Conservation (phyloP, 768 basidiomycete genomes). For the Lanmaoa pseudosensibilis region DNA sequence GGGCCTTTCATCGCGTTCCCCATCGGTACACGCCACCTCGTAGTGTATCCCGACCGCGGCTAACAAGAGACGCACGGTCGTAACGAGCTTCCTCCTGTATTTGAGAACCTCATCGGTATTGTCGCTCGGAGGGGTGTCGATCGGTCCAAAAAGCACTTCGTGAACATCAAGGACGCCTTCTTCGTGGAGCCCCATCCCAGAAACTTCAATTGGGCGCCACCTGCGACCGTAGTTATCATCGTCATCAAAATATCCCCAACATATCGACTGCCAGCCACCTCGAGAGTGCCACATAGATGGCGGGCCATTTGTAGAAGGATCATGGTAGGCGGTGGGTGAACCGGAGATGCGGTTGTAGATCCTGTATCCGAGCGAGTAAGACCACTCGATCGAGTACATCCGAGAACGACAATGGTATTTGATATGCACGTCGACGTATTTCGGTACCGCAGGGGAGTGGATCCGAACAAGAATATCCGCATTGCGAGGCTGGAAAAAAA, state of each 20-base stretch:
- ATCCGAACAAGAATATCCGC: conserved; percentile 2
- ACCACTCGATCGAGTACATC: conserved; percentile 2
- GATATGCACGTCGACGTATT: conserved; percentile 19
- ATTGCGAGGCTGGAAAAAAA: neutral
- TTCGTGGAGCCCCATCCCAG: conserved; percentile 1
- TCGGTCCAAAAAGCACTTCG: conserved; percentile 9
- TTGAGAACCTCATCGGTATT: neutral
- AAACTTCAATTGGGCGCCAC: neutral
- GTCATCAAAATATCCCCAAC: conserved; percentile 16
- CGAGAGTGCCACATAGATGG: neutral
- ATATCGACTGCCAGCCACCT: conserved; percentile 14
- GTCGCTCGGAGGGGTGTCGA: neutral
- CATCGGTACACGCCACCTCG: conserved; percentile 10
- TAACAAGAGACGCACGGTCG: conserved; percentile 8
- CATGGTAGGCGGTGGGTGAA: neutral
- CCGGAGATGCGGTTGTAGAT: neutral
- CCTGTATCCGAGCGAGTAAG: conserved; percentile 13
- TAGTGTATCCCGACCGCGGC: conserved; percentile 10
- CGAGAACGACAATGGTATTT: conserved; percentile 9
- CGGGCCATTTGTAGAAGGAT: neutral
- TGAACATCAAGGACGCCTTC: conserved; percentile 11
- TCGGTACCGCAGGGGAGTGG: conserved; percentile 8
- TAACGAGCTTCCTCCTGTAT: conserved; percentile 5
- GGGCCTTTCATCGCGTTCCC: neutral
- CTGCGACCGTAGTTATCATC: neutral